phyloP scores from a whole-genome alignment of 345 rosid species.

The Murraya paniculata region DNA sequence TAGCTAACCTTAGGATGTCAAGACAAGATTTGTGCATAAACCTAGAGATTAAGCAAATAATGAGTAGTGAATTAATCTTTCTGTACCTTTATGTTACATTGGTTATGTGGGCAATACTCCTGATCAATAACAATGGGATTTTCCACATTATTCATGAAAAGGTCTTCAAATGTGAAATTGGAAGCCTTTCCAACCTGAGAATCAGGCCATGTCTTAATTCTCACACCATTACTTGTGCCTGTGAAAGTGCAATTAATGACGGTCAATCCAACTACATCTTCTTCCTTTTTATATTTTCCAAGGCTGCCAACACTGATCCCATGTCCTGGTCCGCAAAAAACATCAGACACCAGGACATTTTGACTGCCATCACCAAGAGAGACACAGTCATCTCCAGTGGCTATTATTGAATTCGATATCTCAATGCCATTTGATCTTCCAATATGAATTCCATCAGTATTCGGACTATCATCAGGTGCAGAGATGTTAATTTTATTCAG shows the following conservation, averaged over 20 bases:
- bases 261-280: neutral
- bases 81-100: neutral
- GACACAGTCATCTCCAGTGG: conserved; percentile 36
- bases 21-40: too few species aligned
- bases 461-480: conserved; percentile 24
- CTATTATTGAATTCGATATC: conserved; percentile 19
- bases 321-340: conserved; percentile 35
- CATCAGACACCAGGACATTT: conserved; percentile 14
- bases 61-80: neutral
- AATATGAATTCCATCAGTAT: conserved; percentile 37
- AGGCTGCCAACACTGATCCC: conserved; percentile 25
- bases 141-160: neutral
- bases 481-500: conserved; percentile 2
- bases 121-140: conserved; percentile 10
- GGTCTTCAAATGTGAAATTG: neutral
- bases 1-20: too few species aligned
- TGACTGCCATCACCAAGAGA: conserved; percentile 28
- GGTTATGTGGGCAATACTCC: neutral
- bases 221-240: neutral
- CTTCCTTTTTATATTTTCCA: neutral
- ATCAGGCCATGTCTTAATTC: conserved; percentile 2
- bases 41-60: too few species aligned
- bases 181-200: neutral
- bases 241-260: neutral
- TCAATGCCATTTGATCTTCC: conserved; percentile 17